Evolutionary conservation across 345 rosid species (phyloP).

Genomic region (Tarenaya hassleriana): DNA sequence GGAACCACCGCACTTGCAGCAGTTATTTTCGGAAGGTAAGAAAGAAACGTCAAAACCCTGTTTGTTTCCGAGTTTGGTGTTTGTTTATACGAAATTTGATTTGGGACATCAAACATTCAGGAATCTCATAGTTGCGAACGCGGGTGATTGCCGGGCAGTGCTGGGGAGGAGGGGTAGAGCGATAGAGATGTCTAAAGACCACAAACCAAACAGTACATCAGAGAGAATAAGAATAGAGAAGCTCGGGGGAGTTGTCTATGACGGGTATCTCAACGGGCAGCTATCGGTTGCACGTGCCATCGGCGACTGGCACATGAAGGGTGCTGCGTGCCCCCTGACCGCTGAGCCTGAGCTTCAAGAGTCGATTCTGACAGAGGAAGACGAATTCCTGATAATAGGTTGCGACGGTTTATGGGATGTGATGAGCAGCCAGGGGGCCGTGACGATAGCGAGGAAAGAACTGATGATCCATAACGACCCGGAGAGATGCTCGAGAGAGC

Average conservation of each 20-base stretch:
- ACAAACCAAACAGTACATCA: constrained; percentile 70
- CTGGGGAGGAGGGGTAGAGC: constrained; percentile 88
- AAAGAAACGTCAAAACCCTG: not conserved
- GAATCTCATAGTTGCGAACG: constrained; percentile 77
- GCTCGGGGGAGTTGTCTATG: constrained; percentile 85
- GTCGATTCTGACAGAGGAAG: constrained; percentile 60
- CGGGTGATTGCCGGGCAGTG: constrained; percentile 97
- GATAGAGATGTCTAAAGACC: constrained; percentile 86
- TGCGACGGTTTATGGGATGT: constrained; percentile 99
- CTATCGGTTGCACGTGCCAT: constrained; percentile 94
- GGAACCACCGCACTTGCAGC: constrained; percentile 93
- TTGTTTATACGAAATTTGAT: constrained; percentile 2
- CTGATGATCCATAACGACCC: constrained; percentile 94
- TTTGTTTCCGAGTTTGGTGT: constrained; percentile 7
- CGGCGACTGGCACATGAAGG: constrained; percentile 99
- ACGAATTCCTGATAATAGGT: constrained; percentile 94
- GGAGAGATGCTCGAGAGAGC: constrained; percentile 86
- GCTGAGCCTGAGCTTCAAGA: constrained; percentile 91
- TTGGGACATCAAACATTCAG: constrained; percentile 36
- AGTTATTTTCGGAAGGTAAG: constrained; percentile 69
- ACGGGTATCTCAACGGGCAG: constrained; percentile 95
- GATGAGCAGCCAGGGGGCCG: constrained; percentile 96
- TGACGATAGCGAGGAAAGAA: constrained; percentile 69
- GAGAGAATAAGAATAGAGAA: constrained; percentile 83
- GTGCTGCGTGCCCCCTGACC: constrained; percentile 71